Evolutionary conservation across 1,284 basidiomycete genomes (phyloP).

Genomic region (Trichosporon sp.): DNA sequence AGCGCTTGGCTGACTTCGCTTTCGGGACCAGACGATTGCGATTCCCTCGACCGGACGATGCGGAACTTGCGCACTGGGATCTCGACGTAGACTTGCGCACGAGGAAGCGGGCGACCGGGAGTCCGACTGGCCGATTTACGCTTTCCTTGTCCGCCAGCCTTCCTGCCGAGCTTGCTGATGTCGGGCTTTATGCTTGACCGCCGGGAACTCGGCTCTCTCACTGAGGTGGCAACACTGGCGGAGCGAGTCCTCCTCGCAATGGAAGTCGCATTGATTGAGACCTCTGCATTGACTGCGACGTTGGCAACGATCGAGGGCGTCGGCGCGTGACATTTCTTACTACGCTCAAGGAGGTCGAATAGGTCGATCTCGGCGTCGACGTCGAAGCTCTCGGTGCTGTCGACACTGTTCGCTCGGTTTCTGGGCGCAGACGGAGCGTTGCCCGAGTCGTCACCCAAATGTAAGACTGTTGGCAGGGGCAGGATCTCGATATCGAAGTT

Average conservation of each 20-base stretch:
- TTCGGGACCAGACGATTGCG: not conserved
- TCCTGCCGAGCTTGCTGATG: not conserved
- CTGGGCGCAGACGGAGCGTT: too few species aligned
- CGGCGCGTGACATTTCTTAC: too few species aligned
- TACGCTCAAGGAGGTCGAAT: not conserved
- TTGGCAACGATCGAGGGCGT: too few species aligned
- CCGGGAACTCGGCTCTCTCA: too few species aligned
- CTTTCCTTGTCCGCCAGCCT: not conserved
- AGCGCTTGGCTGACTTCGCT: not conserved
- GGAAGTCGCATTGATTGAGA: too few species aligned
- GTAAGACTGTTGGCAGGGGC: too few species aligned
- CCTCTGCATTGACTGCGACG: too few species aligned
- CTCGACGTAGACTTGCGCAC: not conserved
- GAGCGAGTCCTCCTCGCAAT: not conserved
- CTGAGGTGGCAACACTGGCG: too few species aligned
- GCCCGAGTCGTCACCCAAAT: too few species aligned
- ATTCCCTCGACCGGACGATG: not conserved
- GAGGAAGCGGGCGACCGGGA: not conserved
- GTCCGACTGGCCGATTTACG: not conserved
- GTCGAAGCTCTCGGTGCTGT: not conserved
- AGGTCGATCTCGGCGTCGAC: not conserved
- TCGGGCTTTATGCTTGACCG: not conserved
- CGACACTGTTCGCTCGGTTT: too few species aligned
- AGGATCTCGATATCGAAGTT: too few species aligned
- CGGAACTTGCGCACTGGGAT: not conserved